Evolutionary conservation across 352 stramenopile species (phyloP), one percentile per base, ranked within the genome.

Genomic region (Phytophthora cryptogea): DNA sequence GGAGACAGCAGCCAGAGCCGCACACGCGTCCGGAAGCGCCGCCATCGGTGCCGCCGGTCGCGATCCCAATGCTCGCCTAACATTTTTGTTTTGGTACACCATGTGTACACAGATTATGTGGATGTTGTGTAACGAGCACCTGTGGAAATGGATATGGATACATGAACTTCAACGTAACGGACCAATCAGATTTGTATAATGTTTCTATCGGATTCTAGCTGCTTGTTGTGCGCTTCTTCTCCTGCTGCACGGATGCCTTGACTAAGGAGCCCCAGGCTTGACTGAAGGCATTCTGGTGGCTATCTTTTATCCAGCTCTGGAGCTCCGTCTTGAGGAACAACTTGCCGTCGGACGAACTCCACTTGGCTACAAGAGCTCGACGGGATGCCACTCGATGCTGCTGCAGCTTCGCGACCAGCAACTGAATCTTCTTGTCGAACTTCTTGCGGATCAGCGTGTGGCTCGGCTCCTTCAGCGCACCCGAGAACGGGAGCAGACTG

Each of bases 381-480:
- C 77, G 71, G 14, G 71, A 83, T 4, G 72, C 80, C 31, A 91
- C 76, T 8, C 48, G 30, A 11, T 64, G 50, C 17, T 68, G 65
- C 55, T 90, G 77, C n/a, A 94, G 60, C 41, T 81, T 84, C 4
- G 68, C 47, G 7, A 92, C 83, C 14, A 94, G 74, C 28, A 90
- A 41, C 51, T 92, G 85, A 62, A 92, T 92, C 68, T 91, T 91
- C 66, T 83, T 89, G 76, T 94, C 85, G 45, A 94, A 94, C 48
- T 91, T 90, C 59, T 92, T 91, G 51, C 83, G 83, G 51, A 92
- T 86, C 23, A 92, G 44, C 58, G 83, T 83, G 58, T 98, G 97
- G 63, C 97, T 98, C 63, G 96, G 93, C 48, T 99, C 94, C 56
- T 83, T 96, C 20, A 97, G 83, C 5, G 88, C 91, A 46, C 66